phyloP scores from a whole-genome alignment of 306 rosid genomes.

The Pyrus communis region DNA sequence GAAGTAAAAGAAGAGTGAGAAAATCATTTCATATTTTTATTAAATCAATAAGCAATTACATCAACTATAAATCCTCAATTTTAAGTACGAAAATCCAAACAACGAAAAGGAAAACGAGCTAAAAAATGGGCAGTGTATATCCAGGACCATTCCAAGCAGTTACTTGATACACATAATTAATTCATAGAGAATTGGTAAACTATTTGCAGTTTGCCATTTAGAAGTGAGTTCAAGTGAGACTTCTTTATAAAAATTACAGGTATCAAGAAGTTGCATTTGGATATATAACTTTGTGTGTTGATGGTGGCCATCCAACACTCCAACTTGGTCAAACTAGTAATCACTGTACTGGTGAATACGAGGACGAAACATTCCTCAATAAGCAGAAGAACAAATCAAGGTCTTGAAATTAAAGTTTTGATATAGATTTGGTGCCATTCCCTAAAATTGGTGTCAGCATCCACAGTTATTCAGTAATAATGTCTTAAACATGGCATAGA shows the following conservation, averaged over 20 bases:
- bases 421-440: not conserved
- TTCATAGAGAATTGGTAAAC: not conserved
- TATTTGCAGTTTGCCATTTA: not conserved
- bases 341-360: no score
- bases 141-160: not conserved
- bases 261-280: not conserved
- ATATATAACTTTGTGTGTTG: not conserved
- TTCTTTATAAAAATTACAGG: not conserved
- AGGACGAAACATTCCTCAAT: no score
- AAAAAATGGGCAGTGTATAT: not conserved
- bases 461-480: not conserved
- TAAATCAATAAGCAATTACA: not conserved
- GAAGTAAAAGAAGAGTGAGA: not conserved
- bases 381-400: no score
- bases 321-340: no score
- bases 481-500: not conserved
- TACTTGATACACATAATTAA: not conserved
- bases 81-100: not conserved
- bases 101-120: not conserved
- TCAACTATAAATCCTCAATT: not conserved
- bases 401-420: no score
- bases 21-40: no score
- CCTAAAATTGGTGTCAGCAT: not conserved
- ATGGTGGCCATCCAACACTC: not conserved
- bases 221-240: not conserved